Percentiles rank a stretch among this genome's conserved stretches.
phyloP scores from a whole-genome alignment of 805 yeast genomes.

The Yamadazyma sp. region DNA sequence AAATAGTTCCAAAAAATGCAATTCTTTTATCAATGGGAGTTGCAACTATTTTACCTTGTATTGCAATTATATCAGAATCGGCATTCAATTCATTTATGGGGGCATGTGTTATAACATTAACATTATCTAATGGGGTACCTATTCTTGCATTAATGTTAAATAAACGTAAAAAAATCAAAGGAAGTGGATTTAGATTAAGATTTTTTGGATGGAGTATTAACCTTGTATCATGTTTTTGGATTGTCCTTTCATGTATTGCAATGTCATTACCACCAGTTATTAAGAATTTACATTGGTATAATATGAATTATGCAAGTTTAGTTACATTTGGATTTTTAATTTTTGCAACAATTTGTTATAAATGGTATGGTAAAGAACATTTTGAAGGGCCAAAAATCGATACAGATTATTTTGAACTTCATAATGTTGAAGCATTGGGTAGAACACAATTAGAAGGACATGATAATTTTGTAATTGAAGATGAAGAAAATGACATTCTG shows the following conservation, averaged over 20 bases:
- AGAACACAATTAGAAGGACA: constrained; percentile 8
- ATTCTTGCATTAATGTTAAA: constrained; percentile 59
- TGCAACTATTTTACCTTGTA: constrained; percentile 55
- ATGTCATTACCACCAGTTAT: constrained; percentile 72
- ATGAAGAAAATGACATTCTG: constrained; percentile 12
- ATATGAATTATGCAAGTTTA: constrained; percentile 64
- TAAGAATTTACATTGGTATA: constrained; percentile 30
- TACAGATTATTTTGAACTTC: constrained; percentile 38
- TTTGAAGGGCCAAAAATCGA: constrained; percentile 65
- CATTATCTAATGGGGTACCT: constrained; percentile 76
- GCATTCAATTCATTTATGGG: constrained; percentile 86
- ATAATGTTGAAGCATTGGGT: constrained; percentile 24
- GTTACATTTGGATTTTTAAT: constrained; percentile 50
- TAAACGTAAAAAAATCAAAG: constrained; percentile 58
- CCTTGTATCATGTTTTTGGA: constrained; percentile 57
- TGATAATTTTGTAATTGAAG: constrained; percentile 13
- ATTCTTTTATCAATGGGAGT: constrained; percentile 61
- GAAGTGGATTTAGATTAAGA: constrained; percentile 64
- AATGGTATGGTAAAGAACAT: constrained; percentile 56
- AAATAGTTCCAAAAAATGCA: constrained; percentile 69
- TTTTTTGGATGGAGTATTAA: constrained; percentile 65
- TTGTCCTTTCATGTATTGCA: constrained; percentile 53
- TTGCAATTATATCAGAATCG: constrained; percentile 66
- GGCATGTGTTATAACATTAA: constrained; percentile 71
- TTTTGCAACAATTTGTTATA: constrained; percentile 51